Evolutionary conservation across 495 filamentous ascomycete genomes (phyloP), one percentile per base, ranked within the genome.

Genomic region (Aeminium ludgeri): DNA sequence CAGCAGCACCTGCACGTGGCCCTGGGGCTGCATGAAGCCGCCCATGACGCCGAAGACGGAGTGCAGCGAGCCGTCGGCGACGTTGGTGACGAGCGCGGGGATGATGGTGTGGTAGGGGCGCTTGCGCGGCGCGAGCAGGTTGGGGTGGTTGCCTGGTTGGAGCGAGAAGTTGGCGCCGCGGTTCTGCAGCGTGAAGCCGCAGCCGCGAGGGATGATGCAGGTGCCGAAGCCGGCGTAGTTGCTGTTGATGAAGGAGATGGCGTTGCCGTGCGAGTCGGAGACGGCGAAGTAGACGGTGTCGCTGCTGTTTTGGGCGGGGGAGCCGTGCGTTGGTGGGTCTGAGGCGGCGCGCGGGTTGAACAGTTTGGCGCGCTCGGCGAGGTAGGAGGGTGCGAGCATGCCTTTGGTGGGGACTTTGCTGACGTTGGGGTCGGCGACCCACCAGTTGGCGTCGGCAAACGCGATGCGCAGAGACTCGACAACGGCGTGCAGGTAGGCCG

Each of bases 21-120:
- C 89, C 64, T 96, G 89, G 0, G 89, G 89, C 65, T 97, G 89
- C 91, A 97, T 96, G 60, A 86, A 94, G 25, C 89, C 89, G 45
- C 89, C 89, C 89, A 96, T 96, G 36, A 94, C 86, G 34, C 89
- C 91, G 49, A 83, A 92, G 0, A 93, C 82, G 30, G 72, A 74
- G 54, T 94, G 80, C 43, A 97, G 59, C 13, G 65, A 73, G 15
- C 68, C 69, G 48, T 87, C 83, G 12, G 61, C 65, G 1, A 72
- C 53, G 45, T 85, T 80, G 2, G 89, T 96, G 34, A 89, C 71
- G 57, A 95, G 68, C 0, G 81, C 86, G 0, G 89, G 86, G 53
- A 97, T 97, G 59, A 97, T 96, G 40, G 89, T 97, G 55, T 96
- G 91, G 57, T 95, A 97, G 0, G 89, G 91, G 13, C 89, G 59